Evolutionary conservation across 768 basidiomycete species (phyloP).

Genomic region (Kwoniella dejecticola): DNA sequence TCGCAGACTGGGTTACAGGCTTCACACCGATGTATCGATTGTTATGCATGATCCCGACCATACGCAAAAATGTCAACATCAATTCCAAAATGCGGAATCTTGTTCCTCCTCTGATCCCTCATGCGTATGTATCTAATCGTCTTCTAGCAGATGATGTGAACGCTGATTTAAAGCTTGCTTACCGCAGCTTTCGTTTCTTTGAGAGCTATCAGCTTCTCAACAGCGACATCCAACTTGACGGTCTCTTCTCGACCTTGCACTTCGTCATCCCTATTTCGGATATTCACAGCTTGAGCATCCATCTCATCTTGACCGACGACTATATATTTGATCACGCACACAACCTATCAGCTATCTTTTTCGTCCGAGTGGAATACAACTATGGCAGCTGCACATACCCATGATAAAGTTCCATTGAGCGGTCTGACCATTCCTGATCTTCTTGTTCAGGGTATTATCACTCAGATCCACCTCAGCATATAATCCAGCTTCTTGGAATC

Average conservation of each 20-base stretch:
- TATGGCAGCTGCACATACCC: constrained; percentile 62
- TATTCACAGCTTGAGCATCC: constrained; percentile 82
- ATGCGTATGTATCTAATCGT: no score
- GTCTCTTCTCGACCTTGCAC: constrained; percentile 68
- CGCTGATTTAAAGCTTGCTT: constrained; percentile 63
- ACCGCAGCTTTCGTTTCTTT: constrained; percentile 64
- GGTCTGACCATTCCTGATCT: constrained; percentile 94
- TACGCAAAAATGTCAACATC: no score
- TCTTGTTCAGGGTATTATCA: constrained; percentile 90
- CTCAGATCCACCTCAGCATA: constrained; percentile 92
- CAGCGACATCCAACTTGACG: constrained; percentile 68
- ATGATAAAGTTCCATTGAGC: constrained; percentile 98
- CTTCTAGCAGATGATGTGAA: no score
- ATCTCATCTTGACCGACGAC: constrained; percentile 95
- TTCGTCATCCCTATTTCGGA: constrained; percentile 95
- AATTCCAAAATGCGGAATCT: no score
- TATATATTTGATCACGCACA: constrained; percentile 49
- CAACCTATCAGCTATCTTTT: background rate
- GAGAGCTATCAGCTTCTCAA: constrained; percentile 69
- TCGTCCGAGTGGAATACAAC: background rate
- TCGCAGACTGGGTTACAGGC: no score
- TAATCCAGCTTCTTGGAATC: constrained; percentile 69
- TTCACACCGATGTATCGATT: no score
- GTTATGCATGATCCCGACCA: no score
- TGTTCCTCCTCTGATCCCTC: no score